Conservation (phyloP, 106 monocot genomes). For the Dioscorea dumetorum region DNA sequence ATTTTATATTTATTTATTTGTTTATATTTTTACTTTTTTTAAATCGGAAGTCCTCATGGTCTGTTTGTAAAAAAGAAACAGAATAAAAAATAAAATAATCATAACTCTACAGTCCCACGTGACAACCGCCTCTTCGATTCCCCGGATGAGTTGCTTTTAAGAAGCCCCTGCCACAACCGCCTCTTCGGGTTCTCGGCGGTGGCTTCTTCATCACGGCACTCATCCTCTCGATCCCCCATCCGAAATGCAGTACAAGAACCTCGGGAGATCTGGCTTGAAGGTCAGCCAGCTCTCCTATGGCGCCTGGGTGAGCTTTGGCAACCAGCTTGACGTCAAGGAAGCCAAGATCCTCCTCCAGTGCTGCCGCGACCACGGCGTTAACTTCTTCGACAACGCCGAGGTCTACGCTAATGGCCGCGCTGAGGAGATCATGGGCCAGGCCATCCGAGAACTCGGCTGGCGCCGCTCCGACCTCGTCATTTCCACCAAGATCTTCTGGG, state of each 20-base stretch:
- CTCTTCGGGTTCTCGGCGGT: no score
- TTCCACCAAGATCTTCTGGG: conserved; percentile 99
- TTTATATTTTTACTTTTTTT: no score
- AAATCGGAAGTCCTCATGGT: no score
- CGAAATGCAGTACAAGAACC: conserved; percentile 92
- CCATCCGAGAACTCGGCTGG: conserved; percentile 95
- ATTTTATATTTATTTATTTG: no score
- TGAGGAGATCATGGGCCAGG: conserved; percentile 99
- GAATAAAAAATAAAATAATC: no score
- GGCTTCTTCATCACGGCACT: no score
- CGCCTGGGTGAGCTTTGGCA: conserved; percentile 94
- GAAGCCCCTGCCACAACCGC: no score
- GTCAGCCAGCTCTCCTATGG: conserved; percentile 95
- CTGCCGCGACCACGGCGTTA: conserved; percentile 91
- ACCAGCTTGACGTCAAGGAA: conserved; percentile 95
- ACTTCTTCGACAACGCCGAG: conserved; percentile 99
- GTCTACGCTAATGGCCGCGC: conserved; percentile 94
- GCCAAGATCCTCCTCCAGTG: conserved; percentile 84
- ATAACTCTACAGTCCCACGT: no score
- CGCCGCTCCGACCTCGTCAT: conserved; percentile 79
- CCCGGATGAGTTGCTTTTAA: no score
- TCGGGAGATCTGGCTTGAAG: conserved; percentile 78
- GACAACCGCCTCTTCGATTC: no score
- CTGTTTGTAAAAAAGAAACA: no score
- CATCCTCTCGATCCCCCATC: not conserved